Conservation (phyloP, 805 yeast species). For the Clavispora phyllophila region DNA sequence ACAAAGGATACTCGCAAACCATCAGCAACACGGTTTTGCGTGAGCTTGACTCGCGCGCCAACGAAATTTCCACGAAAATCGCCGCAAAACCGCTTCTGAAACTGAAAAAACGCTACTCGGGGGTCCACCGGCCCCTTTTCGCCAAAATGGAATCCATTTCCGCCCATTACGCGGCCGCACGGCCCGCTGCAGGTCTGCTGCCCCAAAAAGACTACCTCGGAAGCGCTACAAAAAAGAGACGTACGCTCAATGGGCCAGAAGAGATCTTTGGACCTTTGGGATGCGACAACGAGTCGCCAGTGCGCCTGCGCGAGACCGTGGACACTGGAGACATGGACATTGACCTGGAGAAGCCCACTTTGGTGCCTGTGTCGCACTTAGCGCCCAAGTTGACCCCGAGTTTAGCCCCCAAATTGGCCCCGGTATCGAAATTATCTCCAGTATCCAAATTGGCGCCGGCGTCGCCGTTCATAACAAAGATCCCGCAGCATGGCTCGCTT, state of each 20-base stretch:
- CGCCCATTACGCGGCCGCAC: slow-evolving; percentile 42
- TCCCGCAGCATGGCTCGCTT: neutral
- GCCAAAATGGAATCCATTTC: slow-evolving; percentile 45
- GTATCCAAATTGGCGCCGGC: neutral
- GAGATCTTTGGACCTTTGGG: slow-evolving; percentile 19
- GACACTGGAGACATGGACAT: neutral
- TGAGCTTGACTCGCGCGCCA: slow-evolving; percentile 15
- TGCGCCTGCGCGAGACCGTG: neutral
- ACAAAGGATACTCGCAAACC: slow-evolving; percentile 16
- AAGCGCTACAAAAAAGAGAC: slow-evolving; percentile 28
- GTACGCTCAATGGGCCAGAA: slow-evolving; percentile 40
- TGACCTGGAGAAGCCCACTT: neutral
- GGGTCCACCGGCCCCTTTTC: slow-evolving; percentile 30
- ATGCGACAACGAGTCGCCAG: slow-evolving; percentile 12
- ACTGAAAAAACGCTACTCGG: slow-evolving; percentile 24
- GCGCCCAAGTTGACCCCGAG: neutral
- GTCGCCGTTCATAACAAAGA: neutral
- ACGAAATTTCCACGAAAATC: slow-evolving; percentile 13
- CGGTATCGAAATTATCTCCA: neutral
- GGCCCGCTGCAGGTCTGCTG: slow-evolving; percentile 1
- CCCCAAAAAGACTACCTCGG: slow-evolving; percentile 4
- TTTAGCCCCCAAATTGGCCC: neutral
- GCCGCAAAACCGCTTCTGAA: slow-evolving; percentile 2
- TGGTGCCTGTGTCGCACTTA: neutral
- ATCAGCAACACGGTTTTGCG: slow-evolving; percentile 14